Conservation (phyloP, 306 rosid genomes). For the Fragaria ananassa region DNA sequence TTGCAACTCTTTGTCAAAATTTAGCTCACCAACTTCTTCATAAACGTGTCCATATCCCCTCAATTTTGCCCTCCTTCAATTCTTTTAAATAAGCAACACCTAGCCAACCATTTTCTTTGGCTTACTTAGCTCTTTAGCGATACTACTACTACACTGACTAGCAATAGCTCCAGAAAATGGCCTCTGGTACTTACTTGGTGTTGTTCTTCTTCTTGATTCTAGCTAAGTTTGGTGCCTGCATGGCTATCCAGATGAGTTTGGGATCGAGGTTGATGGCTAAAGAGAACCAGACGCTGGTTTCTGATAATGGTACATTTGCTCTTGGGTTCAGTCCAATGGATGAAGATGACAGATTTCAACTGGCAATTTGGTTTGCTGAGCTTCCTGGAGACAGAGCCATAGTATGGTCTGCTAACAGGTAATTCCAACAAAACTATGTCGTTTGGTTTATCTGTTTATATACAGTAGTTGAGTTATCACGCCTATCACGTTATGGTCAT, state of each 20-base stretch:
- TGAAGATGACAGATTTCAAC: slow-evolving; percentile 25
- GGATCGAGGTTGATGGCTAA: slow-evolving; percentile 62
- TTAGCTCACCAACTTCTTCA: slow-evolving; percentile 67
- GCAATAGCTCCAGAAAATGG: slow-evolving; percentile 27
- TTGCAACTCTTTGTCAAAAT: slow-evolving; percentile 46
- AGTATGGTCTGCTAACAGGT: slow-evolving; percentile 86
- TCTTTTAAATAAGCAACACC: background rate
- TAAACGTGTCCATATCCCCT: slow-evolving; percentile 31
- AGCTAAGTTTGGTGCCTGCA: slow-evolving; percentile 25
- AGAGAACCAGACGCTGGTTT: slow-evolving; percentile 47
- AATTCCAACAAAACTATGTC: background rate
- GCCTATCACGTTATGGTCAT: background rate
- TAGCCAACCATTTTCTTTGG: background rate
- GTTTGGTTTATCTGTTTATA: background rate
- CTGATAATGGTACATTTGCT: slow-evolving; percentile 82
- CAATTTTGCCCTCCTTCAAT: background rate
- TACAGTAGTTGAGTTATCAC: background rate
- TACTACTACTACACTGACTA: background rate
- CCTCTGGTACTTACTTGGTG: slow-evolving; percentile 21
- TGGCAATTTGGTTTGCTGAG: slow-evolving; percentile 78
- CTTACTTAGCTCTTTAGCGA: background rate
- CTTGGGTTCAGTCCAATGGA: slow-evolving; percentile 63
- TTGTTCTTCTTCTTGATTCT: slow-evolving; percentile 20
- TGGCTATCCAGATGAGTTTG: slow-evolving; percentile 47
- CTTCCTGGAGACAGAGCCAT: slow-evolving; percentile 71